Evolutionary conservation across 2,329 filamentous ascomycete genomes (phyloP).

Genomic region (Beauveria asiatica): DNA sequence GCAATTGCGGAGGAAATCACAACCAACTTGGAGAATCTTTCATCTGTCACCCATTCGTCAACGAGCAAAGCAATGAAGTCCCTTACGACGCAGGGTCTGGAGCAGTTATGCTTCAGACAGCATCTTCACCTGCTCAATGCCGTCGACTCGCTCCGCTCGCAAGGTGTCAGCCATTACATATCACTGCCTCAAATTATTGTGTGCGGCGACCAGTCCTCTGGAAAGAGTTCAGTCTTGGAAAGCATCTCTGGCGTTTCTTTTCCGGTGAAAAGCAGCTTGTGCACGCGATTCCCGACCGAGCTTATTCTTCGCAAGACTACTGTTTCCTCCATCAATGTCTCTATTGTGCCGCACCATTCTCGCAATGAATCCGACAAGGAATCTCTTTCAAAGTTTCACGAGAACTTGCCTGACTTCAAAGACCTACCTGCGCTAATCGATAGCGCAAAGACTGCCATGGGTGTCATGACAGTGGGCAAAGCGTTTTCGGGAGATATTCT

Average conservation of each 20-base stretch:
- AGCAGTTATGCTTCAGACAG: constrained; percentile 1
- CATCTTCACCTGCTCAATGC: constrained; percentile 25
- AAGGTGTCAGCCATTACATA: constrained; percentile 26
- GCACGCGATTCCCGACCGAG: constrained; percentile 49
- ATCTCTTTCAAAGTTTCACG: background rate
- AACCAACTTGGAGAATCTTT: background rate
- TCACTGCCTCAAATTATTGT: constrained; percentile 41
- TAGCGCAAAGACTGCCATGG: constrained; percentile 39
- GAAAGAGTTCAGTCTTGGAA: constrained; percentile 51
- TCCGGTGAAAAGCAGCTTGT: constrained; percentile 41
- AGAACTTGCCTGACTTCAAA: constrained; percentile 24
- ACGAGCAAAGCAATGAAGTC: background rate
- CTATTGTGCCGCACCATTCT: constrained; percentile 15
- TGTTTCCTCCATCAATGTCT: constrained; percentile 15
- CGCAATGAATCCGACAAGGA: background rate
- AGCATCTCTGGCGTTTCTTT: constrained; percentile 48
- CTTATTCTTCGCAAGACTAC: constrained; percentile 32
- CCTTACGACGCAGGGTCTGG: background rate
- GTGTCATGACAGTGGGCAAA: constrained; percentile 18
- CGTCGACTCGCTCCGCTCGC: constrained; percentile 27
- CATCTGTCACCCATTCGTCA: background rate
- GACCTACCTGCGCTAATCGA: constrained; percentile 38
- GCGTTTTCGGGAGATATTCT: constrained; percentile 19
- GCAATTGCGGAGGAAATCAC: background rate
- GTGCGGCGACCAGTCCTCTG: constrained; percentile 46